Base-by-base conservation (phyloP, 345 rosid species). In the Syzygium grande region DNA sequence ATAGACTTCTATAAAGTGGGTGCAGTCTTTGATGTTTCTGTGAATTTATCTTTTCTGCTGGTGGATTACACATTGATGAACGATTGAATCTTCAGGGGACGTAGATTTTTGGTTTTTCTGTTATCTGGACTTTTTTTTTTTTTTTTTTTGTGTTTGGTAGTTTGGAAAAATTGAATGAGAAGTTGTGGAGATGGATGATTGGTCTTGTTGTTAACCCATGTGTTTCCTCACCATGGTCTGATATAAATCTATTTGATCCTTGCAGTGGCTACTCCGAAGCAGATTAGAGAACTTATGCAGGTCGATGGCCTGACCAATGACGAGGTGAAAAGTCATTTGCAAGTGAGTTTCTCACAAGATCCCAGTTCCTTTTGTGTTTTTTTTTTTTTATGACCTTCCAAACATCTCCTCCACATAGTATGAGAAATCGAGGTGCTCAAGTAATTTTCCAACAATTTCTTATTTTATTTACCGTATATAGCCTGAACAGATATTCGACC, bases 251-350 rank as follows among this genome's bases (percentile, higher is more conserved):
- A 85, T 73, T 46, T 38, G 52, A 89, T 43, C 41, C 80, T 78
- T 90, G 91, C 95, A 98, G 99, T 91, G 80, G 99, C 99, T 58
- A 96, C 99, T 87, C 99, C 99, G 14, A 98, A 98, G 93, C 98
- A 98, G 93, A 98, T 98, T 53, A 93, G 98, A 90, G 99, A 97
- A 87, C 98, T 94, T 46, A 98, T 98, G 99, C 96, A 94, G 92
- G 99, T 96, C 46, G 97, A 95, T 90, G 98, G 99, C 88, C 92
- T 98, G 91, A 98, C 99, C 63, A 98, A 98, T 51, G 99, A 98
- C 88, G 99, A 98, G 95, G 99, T 98, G 51, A 98, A 98, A 93
- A 97, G 99, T 88, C 99, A 98, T 95, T 92, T 97, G 93, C 99
- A 98, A 91, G 99, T 96, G 85, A 87, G 89, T 91, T 86, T 25